These are phyloP conservation scores for Galium porrigens DNA, from an alignment of 305 asterid species.

Conservation along the genomic window DNA sequence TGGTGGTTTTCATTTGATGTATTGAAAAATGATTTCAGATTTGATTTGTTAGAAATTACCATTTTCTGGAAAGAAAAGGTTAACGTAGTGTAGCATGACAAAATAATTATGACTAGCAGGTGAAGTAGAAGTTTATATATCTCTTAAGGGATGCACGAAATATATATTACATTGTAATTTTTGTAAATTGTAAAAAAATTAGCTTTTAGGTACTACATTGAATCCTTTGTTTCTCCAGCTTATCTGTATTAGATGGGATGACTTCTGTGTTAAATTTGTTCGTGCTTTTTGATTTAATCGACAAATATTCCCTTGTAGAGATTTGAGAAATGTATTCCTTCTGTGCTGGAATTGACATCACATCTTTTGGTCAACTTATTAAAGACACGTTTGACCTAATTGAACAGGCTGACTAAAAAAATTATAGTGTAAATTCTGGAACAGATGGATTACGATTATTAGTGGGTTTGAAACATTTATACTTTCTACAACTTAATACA, in stretches of 20 bases:
- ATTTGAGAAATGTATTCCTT: not conserved
- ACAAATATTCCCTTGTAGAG: not conserved
- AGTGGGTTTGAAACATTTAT: not conserved
- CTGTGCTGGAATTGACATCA: not conserved
- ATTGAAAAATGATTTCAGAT: not conserved
- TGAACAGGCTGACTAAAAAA: not conserved
- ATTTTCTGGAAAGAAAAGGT: not conserved
- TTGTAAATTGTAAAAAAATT: no score
- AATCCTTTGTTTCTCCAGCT: not conserved
- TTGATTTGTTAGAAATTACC: not conserved
- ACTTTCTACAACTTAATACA: not conserved
- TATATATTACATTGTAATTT: not conserved
- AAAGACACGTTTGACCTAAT: not conserved
- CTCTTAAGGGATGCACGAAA: not conserved
- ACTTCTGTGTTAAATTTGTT: not conserved
- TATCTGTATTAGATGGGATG: not conserved
- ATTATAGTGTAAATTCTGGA: not conserved
- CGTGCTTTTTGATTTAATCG: not conserved
- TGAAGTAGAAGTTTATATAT: not conserved
- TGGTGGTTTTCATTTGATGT: not conserved
- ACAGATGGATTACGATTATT: not conserved
- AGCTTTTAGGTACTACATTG: not conserved
- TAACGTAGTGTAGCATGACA: not conserved
- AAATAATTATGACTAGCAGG: not conserved
- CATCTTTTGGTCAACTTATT: not conserved